These are phyloP conservation scores for Pythium pyrilobum DNA, from an alignment of 352 stramenopile species.

Conservation along the genomic window DNA sequence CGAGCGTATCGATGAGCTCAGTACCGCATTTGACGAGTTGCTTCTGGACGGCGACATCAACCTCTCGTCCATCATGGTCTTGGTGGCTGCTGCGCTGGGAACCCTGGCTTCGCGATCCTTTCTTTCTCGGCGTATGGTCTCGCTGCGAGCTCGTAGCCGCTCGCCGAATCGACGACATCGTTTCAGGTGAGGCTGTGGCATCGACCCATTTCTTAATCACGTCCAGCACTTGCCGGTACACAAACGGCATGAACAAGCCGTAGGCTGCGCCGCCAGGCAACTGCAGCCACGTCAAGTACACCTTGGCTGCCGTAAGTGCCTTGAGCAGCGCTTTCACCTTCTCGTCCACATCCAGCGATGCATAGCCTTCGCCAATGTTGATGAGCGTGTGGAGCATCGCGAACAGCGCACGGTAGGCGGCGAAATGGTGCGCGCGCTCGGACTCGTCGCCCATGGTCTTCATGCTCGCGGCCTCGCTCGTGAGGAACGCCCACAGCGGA, in stretches of 20 bases:
- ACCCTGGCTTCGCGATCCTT: background rate
- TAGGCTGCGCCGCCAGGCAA: conserved; percentile 76
- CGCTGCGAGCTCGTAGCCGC: conserved; percentile 1
- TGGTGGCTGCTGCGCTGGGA: conserved; percentile 15
- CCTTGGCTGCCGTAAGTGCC: conserved; percentile 61
- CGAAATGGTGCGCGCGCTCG: conserved; percentile 22
- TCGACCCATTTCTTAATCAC: conserved; percentile 76
- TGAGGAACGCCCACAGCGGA: conserved; percentile 53
- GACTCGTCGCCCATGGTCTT: conserved; percentile 31
- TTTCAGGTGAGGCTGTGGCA: conserved; percentile 8
- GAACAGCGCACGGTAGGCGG: conserved; percentile 64
- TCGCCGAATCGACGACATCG: conserved; percentile 9
- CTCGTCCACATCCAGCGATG: conserved; percentile 25
- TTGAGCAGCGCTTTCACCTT: conserved; percentile 43
- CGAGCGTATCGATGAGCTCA: conserved; percentile 56
- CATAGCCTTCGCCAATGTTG: conserved; percentile 54
- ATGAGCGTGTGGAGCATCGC: conserved; percentile 51
- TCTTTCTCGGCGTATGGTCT: conserved; percentile 13
- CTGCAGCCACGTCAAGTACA: conserved; percentile 80
- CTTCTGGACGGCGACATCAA: conserved; percentile 23
- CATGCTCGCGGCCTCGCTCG: conserved; percentile 14
- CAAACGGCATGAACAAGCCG: conserved; percentile 80
- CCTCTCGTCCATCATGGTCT: conserved; percentile 9
- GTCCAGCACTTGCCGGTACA: conserved; percentile 79
- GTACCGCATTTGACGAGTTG: conserved; percentile 39